These are phyloP conservation scores for Poteriospumella lacustris DNA, from an alignment of 108 stramenopile genomes.

Conservation along the genomic window DNA sequence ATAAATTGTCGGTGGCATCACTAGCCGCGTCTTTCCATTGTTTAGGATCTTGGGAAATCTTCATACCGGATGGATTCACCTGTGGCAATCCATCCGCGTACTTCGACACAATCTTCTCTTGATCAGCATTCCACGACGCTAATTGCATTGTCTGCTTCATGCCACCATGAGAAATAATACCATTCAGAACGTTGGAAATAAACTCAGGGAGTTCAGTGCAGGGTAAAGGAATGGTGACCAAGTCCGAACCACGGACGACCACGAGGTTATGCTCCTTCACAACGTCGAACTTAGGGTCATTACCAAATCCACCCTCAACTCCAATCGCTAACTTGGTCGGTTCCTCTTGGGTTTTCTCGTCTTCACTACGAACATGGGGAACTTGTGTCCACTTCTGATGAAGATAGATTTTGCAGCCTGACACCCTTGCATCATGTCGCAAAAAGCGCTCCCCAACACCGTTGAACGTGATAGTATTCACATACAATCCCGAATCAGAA, in stretches of 20 bases:
- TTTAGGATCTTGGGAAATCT: constrained; percentile 52
- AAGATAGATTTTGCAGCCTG: constrained; percentile 54
- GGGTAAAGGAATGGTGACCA: constrained; percentile 31
- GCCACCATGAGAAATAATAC: constrained; percentile 80
- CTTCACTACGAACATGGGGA: too few species aligned
- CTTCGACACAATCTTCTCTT: constrained; percentile 33
- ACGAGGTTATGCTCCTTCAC: constrained; percentile 63
- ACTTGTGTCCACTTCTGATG: constrained; percentile 56
- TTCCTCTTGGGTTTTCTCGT: too few species aligned
- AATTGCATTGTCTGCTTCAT: constrained; percentile 46
- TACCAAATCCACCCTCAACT: constrained; percentile 86
- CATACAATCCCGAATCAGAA: constrained; percentile 67
- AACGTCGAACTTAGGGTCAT: constrained; percentile 70
- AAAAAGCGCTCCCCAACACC: constrained; percentile 70
- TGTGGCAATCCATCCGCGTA: constrained; percentile 54
- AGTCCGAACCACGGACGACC: constrained; percentile 31
- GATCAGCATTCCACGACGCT: constrained; percentile 67
- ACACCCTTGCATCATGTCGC: constrained; percentile 33
- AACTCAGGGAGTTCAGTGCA: constrained; percentile 58
- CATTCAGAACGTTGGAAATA: constrained; percentile 65
- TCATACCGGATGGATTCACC: constrained; percentile 57
- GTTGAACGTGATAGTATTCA: constrained; percentile 75
- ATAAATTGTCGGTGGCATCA: constrained; percentile 73
- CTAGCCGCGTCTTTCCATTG: constrained; percentile 53
- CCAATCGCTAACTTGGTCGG: constrained; percentile 82